Base-by-base conservation (phyloP, 2,329 filamentous ascomycete genomes). In the Calonectria pseudoreteaudii region DNA sequence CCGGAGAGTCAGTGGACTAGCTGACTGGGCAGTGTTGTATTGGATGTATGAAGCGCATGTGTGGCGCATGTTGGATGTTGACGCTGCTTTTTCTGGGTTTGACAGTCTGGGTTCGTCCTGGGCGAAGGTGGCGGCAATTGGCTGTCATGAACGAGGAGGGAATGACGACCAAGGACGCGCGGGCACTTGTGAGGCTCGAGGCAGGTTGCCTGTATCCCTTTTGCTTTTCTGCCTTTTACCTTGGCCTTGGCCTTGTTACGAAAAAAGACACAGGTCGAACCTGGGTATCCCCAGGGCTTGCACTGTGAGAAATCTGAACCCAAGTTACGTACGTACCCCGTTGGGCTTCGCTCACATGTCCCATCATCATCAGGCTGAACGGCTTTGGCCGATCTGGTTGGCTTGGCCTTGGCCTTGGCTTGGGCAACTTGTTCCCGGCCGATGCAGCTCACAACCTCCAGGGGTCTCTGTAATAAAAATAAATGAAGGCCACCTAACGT, bases 361-460 rank as follows among this genome's bases (percentile, higher is more conserved):
- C 60, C 60, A 65, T 65, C 41, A 56, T 68, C 49, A 56, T 56
- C 49, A 68, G 49, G 66, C 49, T 56, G 66, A 56, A 44, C 36
- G 36, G 50, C 52, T 38, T 50, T 47, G 52, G 53, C 60, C 60
- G 66, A 65, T 64, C 52, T 26, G 53, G 38, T 53, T 66, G 67
- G 60, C 71, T 70, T 73, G 71, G 64, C 62, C 60, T 41, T 65
- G 71, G 71, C 67, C 62, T 66, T 67, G 60, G 52, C 66, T 44
- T 44, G 67, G 68, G 58, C 36, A 44, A 26, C 49, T 44, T 66
- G 50, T 23, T 36, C 30, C 64, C 36, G 44, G 50, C 50, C 16
- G 50, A 28, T 66, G 60, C 56, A 49, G 49, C 47, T 65, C 49
- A 50, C 71, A 66, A 50, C 41, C 41, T 47, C 47, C 62, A 50